Evolutionary conservation across 164 flowering plant species (phyloP), one percentile per base, ranked within the genome.

Genomic region (Stephania yunnanensis): DNA sequence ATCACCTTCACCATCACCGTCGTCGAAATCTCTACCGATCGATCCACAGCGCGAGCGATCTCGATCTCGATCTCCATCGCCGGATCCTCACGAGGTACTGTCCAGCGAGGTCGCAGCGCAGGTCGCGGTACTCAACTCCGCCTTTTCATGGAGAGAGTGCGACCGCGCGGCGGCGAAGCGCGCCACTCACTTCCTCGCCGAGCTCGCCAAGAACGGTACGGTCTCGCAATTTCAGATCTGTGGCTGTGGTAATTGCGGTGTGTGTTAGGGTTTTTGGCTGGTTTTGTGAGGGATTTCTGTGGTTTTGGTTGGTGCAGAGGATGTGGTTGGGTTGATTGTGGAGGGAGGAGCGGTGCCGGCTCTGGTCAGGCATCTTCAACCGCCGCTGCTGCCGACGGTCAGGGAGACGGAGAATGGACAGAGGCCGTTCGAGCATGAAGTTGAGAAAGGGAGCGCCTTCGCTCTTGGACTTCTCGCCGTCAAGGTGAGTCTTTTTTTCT

Each of bases 381-480:
- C 89, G 29, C 96, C 98, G 25, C 85, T 87, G 25, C 52, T 25
- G 36, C 46, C 8, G 2, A 36, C 42, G 42, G 42, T 36, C 3
- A 69, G 78, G 46, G 91, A 86, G 17, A 78, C 70, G 10, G 88
- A 84, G 31, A 80, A 69, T 22, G 77, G 70, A 29, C 46, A 68
- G 66, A 89, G 79, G 90, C 90, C 92, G 29, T 83, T 80, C 67
- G 98, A 91, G 85, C 95, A 90, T 46, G 98, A 93, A 77, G 98
- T 93, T 10, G 98, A 91, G 88, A 91, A 91, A 73, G 97, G 92
- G 30, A 84, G 93, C 71, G 97, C 97, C 10, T 93, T 93, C 73
- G 93, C 92, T 7, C 83, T 93, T 1, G 94, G 98, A 9, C 93
- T 91, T 72, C 93, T 93, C 25, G 94, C 98, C 36, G 91, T 93